Conservation (phyloP, 306 rosid species). For the Lupinus albus region DNA sequence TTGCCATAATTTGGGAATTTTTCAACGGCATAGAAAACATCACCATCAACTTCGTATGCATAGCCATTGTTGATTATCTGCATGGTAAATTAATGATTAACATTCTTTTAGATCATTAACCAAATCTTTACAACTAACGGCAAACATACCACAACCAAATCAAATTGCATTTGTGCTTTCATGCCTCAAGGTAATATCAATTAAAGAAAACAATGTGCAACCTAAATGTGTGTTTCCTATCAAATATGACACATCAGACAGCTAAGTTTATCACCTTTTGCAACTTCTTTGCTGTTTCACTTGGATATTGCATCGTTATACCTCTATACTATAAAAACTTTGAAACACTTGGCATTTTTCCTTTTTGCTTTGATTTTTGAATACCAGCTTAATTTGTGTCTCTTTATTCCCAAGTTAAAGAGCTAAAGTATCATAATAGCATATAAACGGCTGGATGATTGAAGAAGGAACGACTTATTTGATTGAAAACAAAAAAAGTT, state of each 20-base stretch:
- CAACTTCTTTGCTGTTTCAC: slow-evolving; percentile 9
- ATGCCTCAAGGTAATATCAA: slow-evolving; percentile 15
- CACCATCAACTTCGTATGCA: slow-evolving; percentile 83
- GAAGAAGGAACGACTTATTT: slow-evolving; percentile 5
- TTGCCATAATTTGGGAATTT: slow-evolving; percentile 76
- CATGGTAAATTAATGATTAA: slow-evolving; percentile 35
- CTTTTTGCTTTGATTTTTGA: not conserved
- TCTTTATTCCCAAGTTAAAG: not conserved
- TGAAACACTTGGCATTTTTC: not conserved
- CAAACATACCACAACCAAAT: slow-evolving; percentile 18
- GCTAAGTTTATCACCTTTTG: slow-evolving; percentile 6
- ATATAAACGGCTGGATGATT: slow-evolving; percentile 5
- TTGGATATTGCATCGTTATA: slow-evolving; percentile 27
- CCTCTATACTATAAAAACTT: not conserved
- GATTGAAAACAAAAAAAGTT: not conserved
- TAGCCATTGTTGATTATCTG: slow-evolving; percentile 80
- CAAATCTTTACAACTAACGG: slow-evolving; percentile 34
- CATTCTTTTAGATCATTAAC: slow-evolving; percentile 31
- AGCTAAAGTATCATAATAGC: slow-evolving; percentile 20
- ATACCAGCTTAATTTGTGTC: slow-evolving; percentile 7
- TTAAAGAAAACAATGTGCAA: slow-evolving; percentile 5
- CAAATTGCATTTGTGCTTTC: not conserved
- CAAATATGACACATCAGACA: slow-evolving; percentile 17
- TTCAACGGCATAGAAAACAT: slow-evolving; percentile 88
- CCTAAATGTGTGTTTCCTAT: not conserved